These are phyloP conservation scores for Apiospora kogelbergensis DNA, from an alignment of 2,329 filamentous ascomycete species.

Conservation along the genomic window DNA sequence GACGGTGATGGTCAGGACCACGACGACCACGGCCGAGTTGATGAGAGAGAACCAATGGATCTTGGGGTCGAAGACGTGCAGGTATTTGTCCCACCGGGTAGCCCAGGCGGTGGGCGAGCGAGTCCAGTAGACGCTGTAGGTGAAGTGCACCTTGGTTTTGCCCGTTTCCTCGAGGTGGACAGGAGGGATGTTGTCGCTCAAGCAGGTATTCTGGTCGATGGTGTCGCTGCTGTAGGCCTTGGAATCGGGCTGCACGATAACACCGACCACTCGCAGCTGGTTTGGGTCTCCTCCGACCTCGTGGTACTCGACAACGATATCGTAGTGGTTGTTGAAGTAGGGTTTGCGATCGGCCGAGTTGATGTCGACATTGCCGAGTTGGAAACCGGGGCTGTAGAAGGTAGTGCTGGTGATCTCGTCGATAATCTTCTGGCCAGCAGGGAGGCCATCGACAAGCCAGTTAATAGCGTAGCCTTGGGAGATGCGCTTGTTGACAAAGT, in stretches of 20 bases:
- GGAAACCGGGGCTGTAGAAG: conserved; percentile 91
- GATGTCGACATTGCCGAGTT: conserved; percentile 59
- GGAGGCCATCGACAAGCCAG: conserved; percentile 92
- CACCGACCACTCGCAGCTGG: conserved; percentile 86
- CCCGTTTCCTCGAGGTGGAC: conserved; percentile 62
- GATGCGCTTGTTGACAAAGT: conserved; percentile 83
- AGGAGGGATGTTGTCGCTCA: conserved; percentile 48
- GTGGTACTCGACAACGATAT: conserved; percentile 92
- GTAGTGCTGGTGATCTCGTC: conserved; percentile 74
- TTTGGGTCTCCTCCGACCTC: conserved; percentile 64
- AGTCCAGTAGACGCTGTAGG: conserved; percentile 90
- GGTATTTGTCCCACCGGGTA: conserved; percentile 97
- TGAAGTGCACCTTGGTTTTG: conserved; percentile 72
- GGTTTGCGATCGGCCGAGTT: conserved; percentile 54
- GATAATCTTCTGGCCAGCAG: conserved; percentile 79
- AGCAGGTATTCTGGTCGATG: conserved; percentile 53
- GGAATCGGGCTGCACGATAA: conserved; percentile 82
- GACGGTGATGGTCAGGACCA: conserved; percentile 88
- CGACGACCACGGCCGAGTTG: conserved; percentile 91
- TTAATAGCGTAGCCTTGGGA: conserved; percentile 87
- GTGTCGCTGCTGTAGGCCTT: conserved; percentile 56
- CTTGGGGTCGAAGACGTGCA: conserved; percentile 95
- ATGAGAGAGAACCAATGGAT: conserved; percentile 99
- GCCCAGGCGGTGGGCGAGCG: conserved; percentile 87
- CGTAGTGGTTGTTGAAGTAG: conserved; percentile 89